Conservation (phyloP, 2,329 filamentous ascomycete species). For the Coniella vitis region DNA sequence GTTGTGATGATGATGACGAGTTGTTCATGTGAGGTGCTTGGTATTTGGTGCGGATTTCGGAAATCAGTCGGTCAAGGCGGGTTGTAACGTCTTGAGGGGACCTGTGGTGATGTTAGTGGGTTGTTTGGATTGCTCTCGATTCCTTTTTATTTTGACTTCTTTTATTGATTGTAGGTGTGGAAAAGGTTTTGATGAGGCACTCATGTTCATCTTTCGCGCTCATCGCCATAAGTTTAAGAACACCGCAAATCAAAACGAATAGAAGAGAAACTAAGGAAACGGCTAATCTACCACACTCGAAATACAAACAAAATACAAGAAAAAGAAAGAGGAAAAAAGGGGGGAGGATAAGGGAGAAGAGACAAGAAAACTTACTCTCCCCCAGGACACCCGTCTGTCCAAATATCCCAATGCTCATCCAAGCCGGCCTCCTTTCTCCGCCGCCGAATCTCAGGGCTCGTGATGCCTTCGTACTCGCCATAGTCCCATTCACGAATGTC, state of each 20-base stretch:
- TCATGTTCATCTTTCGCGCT: no score
- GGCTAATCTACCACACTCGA: no score
- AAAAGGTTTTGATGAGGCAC: no score
- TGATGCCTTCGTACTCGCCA: constrained; percentile 78
- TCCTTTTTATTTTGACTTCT: no score
- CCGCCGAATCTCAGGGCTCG: constrained; percentile 59
- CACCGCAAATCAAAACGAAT: no score
- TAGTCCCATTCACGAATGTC: constrained; percentile 84
- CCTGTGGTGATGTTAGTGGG: constrained; percentile 36
- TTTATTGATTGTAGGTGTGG: no score
- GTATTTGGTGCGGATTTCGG: constrained; percentile 61
- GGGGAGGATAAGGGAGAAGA: neutral
- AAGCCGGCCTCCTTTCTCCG: constrained; percentile 50
- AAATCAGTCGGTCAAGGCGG: constrained; percentile 69
- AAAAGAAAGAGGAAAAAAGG: no score
- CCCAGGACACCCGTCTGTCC: constrained; percentile 78
- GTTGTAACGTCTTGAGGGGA: constrained; percentile 63
- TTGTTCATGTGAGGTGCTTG: constrained; percentile 55
- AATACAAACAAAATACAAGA: no score
- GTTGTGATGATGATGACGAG: constrained; percentile 22
- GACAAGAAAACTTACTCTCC: constrained; percentile 61
- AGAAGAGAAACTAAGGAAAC: no score
- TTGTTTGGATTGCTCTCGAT: neutral
- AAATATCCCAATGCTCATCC: constrained; percentile 68
- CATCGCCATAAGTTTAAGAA: no score